Conservation (phyloP, 2,329 filamentous ascomycete species). For the Aureobasidium uvarum region DNA sequence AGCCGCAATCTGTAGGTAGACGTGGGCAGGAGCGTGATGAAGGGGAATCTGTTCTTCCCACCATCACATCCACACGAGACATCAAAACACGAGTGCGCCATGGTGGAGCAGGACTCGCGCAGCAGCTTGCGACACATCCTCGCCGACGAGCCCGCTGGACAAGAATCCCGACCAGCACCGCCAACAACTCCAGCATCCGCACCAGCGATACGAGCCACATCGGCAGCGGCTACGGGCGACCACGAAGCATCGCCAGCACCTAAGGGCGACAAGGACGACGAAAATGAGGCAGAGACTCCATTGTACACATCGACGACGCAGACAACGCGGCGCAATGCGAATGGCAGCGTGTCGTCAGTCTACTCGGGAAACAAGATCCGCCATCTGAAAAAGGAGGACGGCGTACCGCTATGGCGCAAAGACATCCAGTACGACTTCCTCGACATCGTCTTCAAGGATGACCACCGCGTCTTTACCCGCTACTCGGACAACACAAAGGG, state of each 20-base stretch:
- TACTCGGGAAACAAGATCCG: slow-evolving; percentile 74
- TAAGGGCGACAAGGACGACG: slow-evolving; percentile 26
- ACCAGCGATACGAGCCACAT: slow-evolving; percentile 12
- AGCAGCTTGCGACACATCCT: slow-evolving; percentile 34
- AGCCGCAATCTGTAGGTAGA: slow-evolving; percentile 12
- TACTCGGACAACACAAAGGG: slow-evolving; percentile 78
- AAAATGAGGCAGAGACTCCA: slow-evolving; percentile 32
- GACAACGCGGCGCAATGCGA: slow-evolving; percentile 60
- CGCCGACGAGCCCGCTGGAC: slow-evolving; percentile 31
- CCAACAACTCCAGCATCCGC: slow-evolving; percentile 28
- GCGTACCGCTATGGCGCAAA: slow-evolving; percentile 79
- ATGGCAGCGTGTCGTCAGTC: slow-evolving; percentile 64
- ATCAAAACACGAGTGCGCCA: slow-evolving; percentile 5
- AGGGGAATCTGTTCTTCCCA: slow-evolving; percentile 1
- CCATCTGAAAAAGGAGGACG: slow-evolving; percentile 85
- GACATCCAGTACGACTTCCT: slow-evolving; percentile 90
- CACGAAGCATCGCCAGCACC: neutral
- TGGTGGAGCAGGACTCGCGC: slow-evolving; percentile 28
- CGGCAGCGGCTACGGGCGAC: slow-evolving; percentile 7
- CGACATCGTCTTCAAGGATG: slow-evolving; percentile 73
- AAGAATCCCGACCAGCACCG: slow-evolving; percentile 27
- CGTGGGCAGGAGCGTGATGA: neutral
- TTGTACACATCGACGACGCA: slow-evolving; percentile 52
- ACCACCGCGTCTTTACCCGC: slow-evolving; percentile 79
- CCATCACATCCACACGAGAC: neutral